Evolutionary conservation across 2,329 filamentous ascomycete species (phyloP).

Genomic region (Microdochium trichocladiopsis): DNA sequence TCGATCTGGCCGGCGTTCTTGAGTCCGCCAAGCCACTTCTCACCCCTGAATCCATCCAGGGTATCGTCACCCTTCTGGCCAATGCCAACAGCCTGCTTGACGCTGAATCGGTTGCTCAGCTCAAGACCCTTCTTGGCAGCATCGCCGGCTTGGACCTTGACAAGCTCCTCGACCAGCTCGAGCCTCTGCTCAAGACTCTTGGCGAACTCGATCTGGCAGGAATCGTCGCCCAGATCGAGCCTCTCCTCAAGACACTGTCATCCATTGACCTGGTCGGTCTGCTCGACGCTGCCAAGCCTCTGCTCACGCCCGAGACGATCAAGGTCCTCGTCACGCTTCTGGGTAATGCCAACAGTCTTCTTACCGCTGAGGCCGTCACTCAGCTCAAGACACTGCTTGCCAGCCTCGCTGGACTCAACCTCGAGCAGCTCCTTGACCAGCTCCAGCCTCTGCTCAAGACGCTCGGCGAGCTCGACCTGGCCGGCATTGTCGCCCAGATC

Average conservation of each 20-base stretch:
- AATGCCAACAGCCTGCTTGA: constrained; percentile 15
- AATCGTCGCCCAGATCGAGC: constrained; percentile 1
- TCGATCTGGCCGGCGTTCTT: constrained; percentile 10
- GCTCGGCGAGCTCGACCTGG: constrained; percentile 6
- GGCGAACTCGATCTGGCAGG: constrained; percentile 15
- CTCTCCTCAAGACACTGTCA: constrained; percentile 9
- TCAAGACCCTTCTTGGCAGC: constrained; percentile 9
- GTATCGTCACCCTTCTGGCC: constrained; percentile 15
- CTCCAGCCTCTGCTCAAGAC: constrained; percentile 11
- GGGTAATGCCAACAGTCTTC: constrained; percentile 19
- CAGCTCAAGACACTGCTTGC: constrained; percentile 18
- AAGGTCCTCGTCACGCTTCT: constrained; percentile 22
- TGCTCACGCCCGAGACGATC: constrained; percentile 24
- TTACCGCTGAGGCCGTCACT: constrained; percentile 18
- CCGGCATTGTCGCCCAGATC: constrained; percentile 9
- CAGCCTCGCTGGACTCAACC: constrained; percentile 12
- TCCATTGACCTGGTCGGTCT: constrained; percentile 23
- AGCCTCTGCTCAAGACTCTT: constrained; percentile 19
- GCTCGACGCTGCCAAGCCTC: constrained; percentile 24
- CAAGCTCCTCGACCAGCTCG: constrained; percentile 17
- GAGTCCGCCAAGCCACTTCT: constrained; percentile 7
- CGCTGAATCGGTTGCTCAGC: constrained; percentile 10
- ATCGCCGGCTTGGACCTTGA: constrained; percentile 14
- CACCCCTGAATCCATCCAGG: constrained; percentile 15
- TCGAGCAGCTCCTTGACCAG: constrained; percentile 17